Evolutionary conservation across 305 asterid genomes (phyloP), one percentile per base, ranked within the genome.

Genomic region (Fraxinus albicans): DNA sequence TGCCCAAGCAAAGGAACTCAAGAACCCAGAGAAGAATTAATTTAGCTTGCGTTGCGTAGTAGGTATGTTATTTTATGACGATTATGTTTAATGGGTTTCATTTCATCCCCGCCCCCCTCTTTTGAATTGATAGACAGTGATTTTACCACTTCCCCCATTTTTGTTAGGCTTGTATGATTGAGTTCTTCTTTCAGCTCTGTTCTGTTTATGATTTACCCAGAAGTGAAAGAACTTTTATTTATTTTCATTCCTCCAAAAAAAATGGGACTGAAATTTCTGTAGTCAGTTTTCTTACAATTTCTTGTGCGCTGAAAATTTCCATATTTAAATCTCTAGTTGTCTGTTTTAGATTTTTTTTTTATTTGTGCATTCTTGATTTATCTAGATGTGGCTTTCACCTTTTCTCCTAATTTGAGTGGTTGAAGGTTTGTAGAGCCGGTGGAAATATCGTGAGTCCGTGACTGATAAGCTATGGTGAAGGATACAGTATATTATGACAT

Each of bases 401-500:
- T 31, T 72, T 72, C 25, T 31, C 44, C 42, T 33, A 3, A 33
- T 33, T 81, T 81, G 79, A 78, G 47, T 42, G 31, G 73, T 85
- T 77, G 80, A 76, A 73, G 82, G 60, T 84, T 77, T 73, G 80
- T n/a, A 36, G 53, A 40, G 80, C 78, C 69, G 27, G 47, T 40
- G 19, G 25, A 50, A 63, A 29, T 29, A 69, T 29, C 17, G 40
- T 27, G 75, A 29, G 23, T 69, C 75, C 13, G 78, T 80, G 76
- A 76, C 79, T 86, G 84, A 65, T 81, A 82, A 86, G 82, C 83
- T 13, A 90, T 93, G 97, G 93, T 88, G 84, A 92, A 89, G 92
- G 91, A 91, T 27, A 90, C 91, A 23, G 95, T 79, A 79, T 95
- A 92, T 86, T 94, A 95, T 88, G 94, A 93, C 44, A 81, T 89